Base-by-base conservation (phyloP, 192 early-diverging fungal genomes). In the Phlyctochytrium bullatum region DNA sequence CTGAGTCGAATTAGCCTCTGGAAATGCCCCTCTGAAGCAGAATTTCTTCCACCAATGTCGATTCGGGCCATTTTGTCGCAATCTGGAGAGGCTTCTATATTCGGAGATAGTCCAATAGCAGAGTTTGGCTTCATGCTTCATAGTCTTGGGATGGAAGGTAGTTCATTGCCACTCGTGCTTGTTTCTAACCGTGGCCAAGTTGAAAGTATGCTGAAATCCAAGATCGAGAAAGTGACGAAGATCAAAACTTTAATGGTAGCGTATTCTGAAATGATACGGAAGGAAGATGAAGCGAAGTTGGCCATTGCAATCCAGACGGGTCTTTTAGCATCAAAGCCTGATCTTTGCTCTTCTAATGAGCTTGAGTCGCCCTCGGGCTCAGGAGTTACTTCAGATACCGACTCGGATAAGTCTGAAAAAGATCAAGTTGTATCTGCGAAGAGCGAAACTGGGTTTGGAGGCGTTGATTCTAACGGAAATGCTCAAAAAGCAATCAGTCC, bases 41-140 rank as follows among this genome's bases (percentile, higher is more conserved):
- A 82, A 28, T 77, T 77, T 59, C 72, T 76, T 30, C 80, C 80
- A 2, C 77, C 75, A 23, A 64, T 66, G 23, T 57, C 54, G 6
- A 14, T 57, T 25, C 20, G 16, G 4, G 54, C 54, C 12, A 6
- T 28, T 6, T 20, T 57, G 4, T 10, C 12, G 54, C 54, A 57
- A 57, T 6, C 20, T 6, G 25, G 25, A 40, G 60, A 59, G 27
- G 14, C n/a, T 61, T 6, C 29, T n/a, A 14, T 66, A 17, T 34
- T 50, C 24, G 36, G 67, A 23, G 79, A 79, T 27, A 66, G 62
- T 14, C 76, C 74, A 12, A 63, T 84, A 30, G 62, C 78, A 10
- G 71, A 66, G 2, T 60, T 84, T 3, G 82, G 82, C 16, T 66
- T 74, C 31, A 71, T 70, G 1, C 54, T 84, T 20, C 74, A 63